These are phyloP conservation scores for Coccomyxa subellipsoidea DNA, from an alignment of 163 green algal genomes.

Conservation along the genomic window DNA sequence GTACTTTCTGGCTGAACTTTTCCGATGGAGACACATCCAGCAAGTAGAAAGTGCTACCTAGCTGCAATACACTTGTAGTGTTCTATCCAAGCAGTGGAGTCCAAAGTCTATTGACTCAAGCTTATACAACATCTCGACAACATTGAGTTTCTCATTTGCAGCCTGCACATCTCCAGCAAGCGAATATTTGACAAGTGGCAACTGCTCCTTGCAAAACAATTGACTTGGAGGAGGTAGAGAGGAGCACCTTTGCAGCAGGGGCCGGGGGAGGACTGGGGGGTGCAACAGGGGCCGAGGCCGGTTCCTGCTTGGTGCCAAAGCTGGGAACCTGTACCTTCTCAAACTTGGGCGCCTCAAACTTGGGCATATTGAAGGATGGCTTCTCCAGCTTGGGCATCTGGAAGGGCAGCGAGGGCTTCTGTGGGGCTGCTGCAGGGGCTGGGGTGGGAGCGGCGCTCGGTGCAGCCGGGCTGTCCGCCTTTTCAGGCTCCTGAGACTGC, in stretches of 20 bases:
- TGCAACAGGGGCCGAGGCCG: neutral
- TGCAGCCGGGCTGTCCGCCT: neutral
- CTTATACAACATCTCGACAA: too few relatives aligned
- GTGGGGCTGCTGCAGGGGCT: neutral
- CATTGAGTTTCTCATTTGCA: too few relatives aligned
- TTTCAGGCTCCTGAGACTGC: neutral
- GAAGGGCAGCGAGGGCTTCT: neutral
- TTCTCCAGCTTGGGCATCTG: neutral
- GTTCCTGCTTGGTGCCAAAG: neutral
- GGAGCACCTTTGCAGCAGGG: slow-evolving; percentile 6
- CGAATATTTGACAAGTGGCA: too few relatives aligned
- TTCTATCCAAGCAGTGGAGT: too few relatives aligned
- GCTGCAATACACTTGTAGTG: too few relatives aligned
- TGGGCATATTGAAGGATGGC: neutral
- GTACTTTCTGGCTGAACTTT: too few relatives aligned
- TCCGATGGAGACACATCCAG: too few relatives aligned
- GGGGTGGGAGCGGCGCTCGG: neutral
- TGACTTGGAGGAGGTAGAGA: neutral
- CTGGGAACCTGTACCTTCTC: neutral
- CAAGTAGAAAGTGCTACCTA: too few relatives aligned
- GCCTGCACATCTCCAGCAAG: too few relatives aligned
- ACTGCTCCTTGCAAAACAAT: neutral
- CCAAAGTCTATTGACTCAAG: too few relatives aligned
- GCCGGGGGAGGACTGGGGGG: neutral
- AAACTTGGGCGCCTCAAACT: slow-evolving; percentile 9